These are phyloP conservation scores for Nicotiana noctiflora DNA, from an alignment of 257 asterid genomes.

Conservation along the genomic window DNA sequence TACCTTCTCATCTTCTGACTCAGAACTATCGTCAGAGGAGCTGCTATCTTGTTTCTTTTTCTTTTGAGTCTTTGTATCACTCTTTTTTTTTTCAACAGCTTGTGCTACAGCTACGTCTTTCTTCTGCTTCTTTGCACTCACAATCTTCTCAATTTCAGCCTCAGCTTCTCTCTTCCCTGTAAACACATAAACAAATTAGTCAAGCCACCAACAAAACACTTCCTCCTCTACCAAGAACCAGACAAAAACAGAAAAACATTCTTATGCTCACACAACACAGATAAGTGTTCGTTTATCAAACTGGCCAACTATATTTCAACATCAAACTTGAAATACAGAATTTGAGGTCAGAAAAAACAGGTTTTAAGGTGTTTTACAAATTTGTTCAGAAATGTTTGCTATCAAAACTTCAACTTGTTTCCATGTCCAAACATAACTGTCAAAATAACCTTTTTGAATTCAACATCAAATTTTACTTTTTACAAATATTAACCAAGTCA, in stretches of 20 bases:
- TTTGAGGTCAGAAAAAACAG: too few species aligned
- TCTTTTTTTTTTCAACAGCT: slow-evolving; percentile 23
- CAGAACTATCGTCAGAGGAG: slow-evolving; percentile 40
- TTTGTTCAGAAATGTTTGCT: too few species aligned
- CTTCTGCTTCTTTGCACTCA: slow-evolving; percentile 34
- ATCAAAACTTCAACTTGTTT: too few species aligned
- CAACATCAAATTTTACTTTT: too few species aligned
- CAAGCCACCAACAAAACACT: neutral
- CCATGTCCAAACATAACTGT: too few species aligned
- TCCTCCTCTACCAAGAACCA: neutral
- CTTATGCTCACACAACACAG: neutral
- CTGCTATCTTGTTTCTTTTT: slow-evolving; percentile 33
- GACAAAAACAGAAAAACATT: neutral
- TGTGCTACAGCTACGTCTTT: slow-evolving; percentile 20
- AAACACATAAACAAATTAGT: neutral
- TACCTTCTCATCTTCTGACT: slow-evolving; percentile 32
- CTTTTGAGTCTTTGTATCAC: slow-evolving; percentile 22
- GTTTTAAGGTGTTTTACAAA: too few species aligned
- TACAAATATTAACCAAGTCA: too few species aligned
- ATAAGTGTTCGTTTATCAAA: too few species aligned
- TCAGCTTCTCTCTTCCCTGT: slow-evolving; percentile 46
- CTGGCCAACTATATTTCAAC: too few species aligned
- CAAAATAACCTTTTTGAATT: too few species aligned
- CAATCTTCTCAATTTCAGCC: slow-evolving; percentile 24
- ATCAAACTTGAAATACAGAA: too few species aligned